phyloP scores from a whole-genome alignment of 2,329 filamentous ascomycete genomes.

The Macroventuria anomochaeta region DNA sequence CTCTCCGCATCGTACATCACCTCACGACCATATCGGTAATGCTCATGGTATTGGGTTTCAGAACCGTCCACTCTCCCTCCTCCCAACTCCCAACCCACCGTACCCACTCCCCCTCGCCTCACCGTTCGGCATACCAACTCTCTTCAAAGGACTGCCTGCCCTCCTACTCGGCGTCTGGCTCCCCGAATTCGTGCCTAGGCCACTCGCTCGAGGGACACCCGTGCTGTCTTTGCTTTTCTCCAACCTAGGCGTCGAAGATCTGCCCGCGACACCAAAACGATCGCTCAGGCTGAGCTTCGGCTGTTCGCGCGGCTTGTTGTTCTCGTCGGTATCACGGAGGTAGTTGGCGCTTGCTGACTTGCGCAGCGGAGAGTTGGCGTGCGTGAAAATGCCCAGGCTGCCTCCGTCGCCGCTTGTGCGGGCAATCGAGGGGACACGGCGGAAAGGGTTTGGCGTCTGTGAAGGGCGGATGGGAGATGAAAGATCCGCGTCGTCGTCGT shows the following conservation, averaged over 20 bases:
- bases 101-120: constrained; percentile 33
- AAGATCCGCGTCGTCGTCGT: constrained; percentile 43
- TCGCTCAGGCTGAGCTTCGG: constrained; percentile 14
- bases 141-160: constrained; percentile 54
- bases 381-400: constrained; percentile 78
- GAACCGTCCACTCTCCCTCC: constrained; percentile 40
- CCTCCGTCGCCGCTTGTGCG: constrained; percentile 69
- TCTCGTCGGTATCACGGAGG: constrained; percentile 38
- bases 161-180: constrained; percentile 37
- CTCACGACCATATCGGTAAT: too few species aligned
- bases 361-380: constrained; percentile 81
- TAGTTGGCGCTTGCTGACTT: constrained; percentile 72
- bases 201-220: constrained; percentile 31
- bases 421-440: constrained; percentile 59
- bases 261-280: constrained; percentile 11
- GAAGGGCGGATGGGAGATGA: constrained; percentile 57
- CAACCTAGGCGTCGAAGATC: constrained; percentile 10
- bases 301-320: background rate
- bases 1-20: too few species aligned
- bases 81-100: constrained; percentile 31
- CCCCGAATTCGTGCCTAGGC: background rate
- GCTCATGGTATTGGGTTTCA: too few species aligned
- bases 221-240: constrained; percentile 19
- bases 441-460: constrained; percentile 56
- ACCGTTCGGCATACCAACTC: constrained; percentile 48